Evolutionary conservation across 352 stramenopile species (phyloP), one percentile per base, ranked within the genome.

Genomic region (Phytophthora crassamura): DNA sequence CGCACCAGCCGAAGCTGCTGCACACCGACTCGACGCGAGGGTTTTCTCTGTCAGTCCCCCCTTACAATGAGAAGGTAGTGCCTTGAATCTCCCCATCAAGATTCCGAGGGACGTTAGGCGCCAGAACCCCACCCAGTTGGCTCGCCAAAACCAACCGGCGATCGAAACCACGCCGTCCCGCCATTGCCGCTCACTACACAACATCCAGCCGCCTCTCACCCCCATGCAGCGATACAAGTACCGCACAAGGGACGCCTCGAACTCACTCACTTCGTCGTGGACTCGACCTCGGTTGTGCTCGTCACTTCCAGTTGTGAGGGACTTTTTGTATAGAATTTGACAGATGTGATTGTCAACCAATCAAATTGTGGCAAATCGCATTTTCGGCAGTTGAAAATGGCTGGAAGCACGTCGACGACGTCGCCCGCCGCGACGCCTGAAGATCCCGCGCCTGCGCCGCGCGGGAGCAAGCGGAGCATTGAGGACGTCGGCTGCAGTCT

Each of bases 11-110:
- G 28, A 64, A 63, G 8, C 47, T 20, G 59, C 46, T 11, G 7
- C 14, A 30, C 11, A 10, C 40, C n/a, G 20, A 47, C 41, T 14
- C 52, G 32, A 38, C 25, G 54, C 15, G 34, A 69, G 38, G 25
- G 34, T 45, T 62, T 22, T 83, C 39, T 61, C 47, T 90, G 45
- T 90, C 22, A 49, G 81, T 87, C 75, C 80, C 58, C 64, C 84
- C 74, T 92, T 92, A 92, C 84, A 92, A 92, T 85, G 84, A 80
- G 69, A 67, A 90, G 69, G 80, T 82, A 86, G 81, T 89, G 84
- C 74, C 80, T 85, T 74, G 63, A 86, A 78, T 59, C 79, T 84
- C 66, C 77, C 54, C 82, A 90, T 92, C 82, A 92, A 90, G 84
- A 92, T 92, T 88, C 76, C 68, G 84, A 76, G 62, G 77, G 84